Evolutionary conservation across 2,329 filamentous ascomycete species (phyloP).

Genomic region (Fusarium bactridioides): DNA sequence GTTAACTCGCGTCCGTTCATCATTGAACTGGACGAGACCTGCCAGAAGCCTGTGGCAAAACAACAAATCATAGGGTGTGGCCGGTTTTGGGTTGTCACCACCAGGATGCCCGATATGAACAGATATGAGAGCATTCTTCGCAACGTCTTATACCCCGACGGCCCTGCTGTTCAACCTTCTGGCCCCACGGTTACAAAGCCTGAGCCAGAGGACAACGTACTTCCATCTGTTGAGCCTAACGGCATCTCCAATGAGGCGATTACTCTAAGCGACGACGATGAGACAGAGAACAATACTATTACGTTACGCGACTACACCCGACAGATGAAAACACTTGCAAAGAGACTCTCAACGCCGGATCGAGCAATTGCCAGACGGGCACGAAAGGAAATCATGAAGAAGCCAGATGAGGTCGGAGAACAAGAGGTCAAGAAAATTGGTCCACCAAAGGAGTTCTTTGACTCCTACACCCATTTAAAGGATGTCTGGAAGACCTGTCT

Average conservation of each 20-base stretch:
- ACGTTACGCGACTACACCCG: not conserved
- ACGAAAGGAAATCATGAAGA: accelerated
- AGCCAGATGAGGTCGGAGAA: not conserved
- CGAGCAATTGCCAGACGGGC: accelerated
- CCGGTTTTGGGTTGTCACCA: too few relatives aligned
- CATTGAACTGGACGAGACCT: too few relatives aligned
- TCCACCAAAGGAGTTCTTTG: accelerated
- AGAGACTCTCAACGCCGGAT: accelerated
- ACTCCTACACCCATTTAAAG: not conserved
- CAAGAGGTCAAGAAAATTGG: accelerated
- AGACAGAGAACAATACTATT: accelerated
- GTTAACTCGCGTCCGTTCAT: too few relatives aligned
- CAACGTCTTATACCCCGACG: accelerated
- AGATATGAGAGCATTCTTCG: accelerated
- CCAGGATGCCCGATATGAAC: accelerated
- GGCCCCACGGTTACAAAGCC: accelerated
- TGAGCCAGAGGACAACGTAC: accelerated
- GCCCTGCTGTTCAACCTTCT: accelerated
- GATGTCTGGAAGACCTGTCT: not conserved
- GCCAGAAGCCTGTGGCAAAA: too few relatives aligned
- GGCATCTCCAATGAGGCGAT: accelerated
- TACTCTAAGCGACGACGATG: accelerated
- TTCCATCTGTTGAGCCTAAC: not conserved
- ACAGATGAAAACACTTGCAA: accelerated
- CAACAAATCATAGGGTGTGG: too few relatives aligned